Evolutionary conservation across 495 filamentous ascomycete species (phyloP), one percentile per base, ranked within the genome.

Genomic region (Penicillium desertorum): DNA sequence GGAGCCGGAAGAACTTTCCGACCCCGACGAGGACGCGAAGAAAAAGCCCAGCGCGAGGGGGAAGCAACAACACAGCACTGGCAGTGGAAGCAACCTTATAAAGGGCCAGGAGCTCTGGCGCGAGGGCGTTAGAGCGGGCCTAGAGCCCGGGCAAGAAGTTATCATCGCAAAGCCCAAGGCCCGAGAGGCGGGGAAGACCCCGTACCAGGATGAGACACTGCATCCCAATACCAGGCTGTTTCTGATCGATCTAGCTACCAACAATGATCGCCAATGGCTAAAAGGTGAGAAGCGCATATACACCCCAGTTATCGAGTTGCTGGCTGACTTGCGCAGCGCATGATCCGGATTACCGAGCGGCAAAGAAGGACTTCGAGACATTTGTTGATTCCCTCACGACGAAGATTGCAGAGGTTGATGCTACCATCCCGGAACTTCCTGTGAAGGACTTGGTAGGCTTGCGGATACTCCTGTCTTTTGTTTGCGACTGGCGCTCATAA

Each of bases 191-290:
- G 87, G 84, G 7, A 79, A 82, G 11, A 78, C 84, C 7, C 79
- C 80, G 0, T 96, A 96, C 72, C 67, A 75, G 29, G 85, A 90
- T 58, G 76, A 85, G 39, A 83, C 71, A 6, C 72, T 96, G 44
- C 91, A 96, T 72, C 84, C 86, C 25, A 95, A 96, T 62, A 96
- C 90, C 7, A 70, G 91, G 56, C 76, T 86, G 3, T 96, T 96
- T 67, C 73, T 96, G 58, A 70, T 76, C 49, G 90, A 94, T 61
- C 75, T 96, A 47, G 83, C 82, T 55, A 75, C 78, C 51, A 89
- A 96, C 66, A 96, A 96, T 70, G 82, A 91, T 29, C 80, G 91
- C 42, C 70, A 83, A 57, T 95, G 91, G 91, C 75, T 95, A 50
- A 92, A 92, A 78, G 74, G 87, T 91, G 76, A 57, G 74, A 68